phyloP scores from a whole-genome alignment of 305 asterid species.

The Rubia peregrina region DNA sequence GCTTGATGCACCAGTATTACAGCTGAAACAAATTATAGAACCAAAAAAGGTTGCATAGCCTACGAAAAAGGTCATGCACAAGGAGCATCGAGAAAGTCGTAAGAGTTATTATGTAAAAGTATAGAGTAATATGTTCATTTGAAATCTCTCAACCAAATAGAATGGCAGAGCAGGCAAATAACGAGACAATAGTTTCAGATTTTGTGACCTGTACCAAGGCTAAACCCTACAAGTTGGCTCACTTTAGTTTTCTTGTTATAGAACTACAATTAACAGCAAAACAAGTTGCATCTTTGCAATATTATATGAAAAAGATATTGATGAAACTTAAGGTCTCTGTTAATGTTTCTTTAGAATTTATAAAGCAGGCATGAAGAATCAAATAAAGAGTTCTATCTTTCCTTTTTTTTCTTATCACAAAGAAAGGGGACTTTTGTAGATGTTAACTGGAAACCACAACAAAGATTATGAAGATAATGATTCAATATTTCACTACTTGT shows the following conservation, averaged over 20 bases:
- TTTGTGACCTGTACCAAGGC: background rate
- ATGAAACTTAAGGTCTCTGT: background rate
- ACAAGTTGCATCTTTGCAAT: conserved; percentile 2
- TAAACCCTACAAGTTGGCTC: background rate
- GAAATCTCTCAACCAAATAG: background rate
- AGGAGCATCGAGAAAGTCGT: background rate
- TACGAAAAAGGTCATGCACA: background rate
- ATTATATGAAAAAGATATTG: background rate
- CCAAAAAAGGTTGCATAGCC: background rate
- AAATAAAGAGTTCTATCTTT: conserved; percentile 6
- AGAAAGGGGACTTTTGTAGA: background rate
- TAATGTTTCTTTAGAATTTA: background rate
- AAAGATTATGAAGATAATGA: background rate
- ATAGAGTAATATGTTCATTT: background rate
- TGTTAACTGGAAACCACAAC: conserved; percentile 2
- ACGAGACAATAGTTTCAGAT: background rate
- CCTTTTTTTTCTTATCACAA: background rate
- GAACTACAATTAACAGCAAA: background rate
- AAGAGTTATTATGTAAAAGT: background rate
- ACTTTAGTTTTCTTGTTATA: background rate
- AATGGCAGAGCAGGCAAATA: too few relatives aligned
- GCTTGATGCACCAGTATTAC: background rate
- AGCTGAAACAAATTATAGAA: background rate
- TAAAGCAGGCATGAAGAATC: background rate
- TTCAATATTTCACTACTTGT: background rate